These are phyloP conservation scores for Penicillium sp. DNA, from an alignment of 2,329 filamentous ascomycete genomes.

Conservation along the genomic window DNA sequence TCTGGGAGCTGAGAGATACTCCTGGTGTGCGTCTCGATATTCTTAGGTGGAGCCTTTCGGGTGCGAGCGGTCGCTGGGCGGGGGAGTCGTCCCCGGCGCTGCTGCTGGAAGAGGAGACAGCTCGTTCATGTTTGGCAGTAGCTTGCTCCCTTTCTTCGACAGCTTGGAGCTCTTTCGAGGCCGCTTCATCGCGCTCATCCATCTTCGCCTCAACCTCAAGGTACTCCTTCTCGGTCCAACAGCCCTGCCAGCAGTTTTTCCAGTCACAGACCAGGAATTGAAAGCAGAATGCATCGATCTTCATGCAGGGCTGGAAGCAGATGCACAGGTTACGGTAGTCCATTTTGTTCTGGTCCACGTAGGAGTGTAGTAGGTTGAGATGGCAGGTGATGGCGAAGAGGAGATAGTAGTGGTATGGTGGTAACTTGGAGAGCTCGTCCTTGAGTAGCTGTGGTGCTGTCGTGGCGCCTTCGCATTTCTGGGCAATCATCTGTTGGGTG, in stretches of 20 bases:
- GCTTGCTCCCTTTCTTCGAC: constrained; percentile 16
- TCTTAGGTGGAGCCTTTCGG: constrained; percentile 33
- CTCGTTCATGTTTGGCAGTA: constrained; percentile 50
- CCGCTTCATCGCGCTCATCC: constrained; percentile 32
- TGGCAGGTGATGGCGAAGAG: constrained; percentile 97
- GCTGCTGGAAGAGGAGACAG: constrained; percentile 63
- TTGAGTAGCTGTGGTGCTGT: constrained; percentile 80
- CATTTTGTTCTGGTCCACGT: constrained; percentile 97
- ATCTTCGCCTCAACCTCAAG: constrained; percentile 56
- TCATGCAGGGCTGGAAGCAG: constrained; percentile 95
- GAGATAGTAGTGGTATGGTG: constrained; percentile 95
- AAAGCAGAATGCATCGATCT: constrained; percentile 92
- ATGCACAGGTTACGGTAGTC: constrained; percentile 93
- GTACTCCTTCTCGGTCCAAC: constrained; percentile 79
- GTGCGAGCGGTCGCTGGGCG: constrained; percentile 32
- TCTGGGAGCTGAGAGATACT: constrained; percentile 47
- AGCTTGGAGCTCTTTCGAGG: constrained; percentile 26
- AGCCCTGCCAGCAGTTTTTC: constrained; percentile 96
- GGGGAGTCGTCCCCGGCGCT: constrained; percentile 41
- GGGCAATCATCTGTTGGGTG: constrained; percentile 73
- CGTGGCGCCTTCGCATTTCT: constrained; percentile 73
- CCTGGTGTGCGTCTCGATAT: constrained; percentile 37
- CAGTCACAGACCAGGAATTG: constrained; percentile 92
- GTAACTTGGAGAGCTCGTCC: constrained; percentile 88
- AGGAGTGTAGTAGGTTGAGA: constrained; percentile 82